These are phyloP conservation scores for Paecilomyces variotii DNA, from an alignment of 2,329 filamentous ascomycete genomes.

Conservation along the genomic window DNA sequence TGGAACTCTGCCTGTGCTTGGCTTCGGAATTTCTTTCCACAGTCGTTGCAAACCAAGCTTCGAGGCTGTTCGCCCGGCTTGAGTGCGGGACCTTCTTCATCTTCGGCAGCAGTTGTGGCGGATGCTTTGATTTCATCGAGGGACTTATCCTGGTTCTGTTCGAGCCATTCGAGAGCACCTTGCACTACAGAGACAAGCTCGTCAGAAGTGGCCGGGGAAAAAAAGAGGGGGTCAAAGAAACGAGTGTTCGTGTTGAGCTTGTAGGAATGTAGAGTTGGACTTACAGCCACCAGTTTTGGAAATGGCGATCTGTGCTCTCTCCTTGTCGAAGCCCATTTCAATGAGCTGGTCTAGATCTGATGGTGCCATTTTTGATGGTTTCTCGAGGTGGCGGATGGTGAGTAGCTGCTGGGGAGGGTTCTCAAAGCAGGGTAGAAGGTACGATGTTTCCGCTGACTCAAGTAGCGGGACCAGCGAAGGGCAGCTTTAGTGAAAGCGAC, in stretches of 20 bases:
- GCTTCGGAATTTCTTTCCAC: conserved; percentile 81
- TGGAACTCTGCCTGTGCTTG: conserved; percentile 81
- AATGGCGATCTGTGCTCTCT: conserved; percentile 73
- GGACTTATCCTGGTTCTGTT: conserved; percentile 80
- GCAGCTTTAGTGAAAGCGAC: background rate
- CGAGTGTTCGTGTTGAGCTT: background rate
- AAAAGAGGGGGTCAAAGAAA: conserved; percentile 1
- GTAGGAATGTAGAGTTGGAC: conserved; percentile 22
- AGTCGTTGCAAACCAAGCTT: conserved; percentile 90
- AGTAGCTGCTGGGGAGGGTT: background rate
- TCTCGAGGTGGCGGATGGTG: background rate
- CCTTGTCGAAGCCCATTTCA: conserved; percentile 72
- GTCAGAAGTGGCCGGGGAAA: conserved; percentile 6
- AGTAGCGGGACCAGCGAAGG: background rate
- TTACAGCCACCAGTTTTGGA: conserved; percentile 73
- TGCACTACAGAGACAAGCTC: conserved; percentile 52
- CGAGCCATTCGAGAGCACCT: conserved; percentile 88
- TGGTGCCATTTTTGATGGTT: conserved; percentile 23
- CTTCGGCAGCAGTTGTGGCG: conserved; percentile 45
- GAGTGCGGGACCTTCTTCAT: conserved; percentile 56
- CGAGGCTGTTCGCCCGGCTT: conserved; percentile 63
- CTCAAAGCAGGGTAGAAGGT: conserved; percentile 1
- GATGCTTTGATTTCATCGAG: conserved; percentile 67
- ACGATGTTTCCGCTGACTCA: background rate
- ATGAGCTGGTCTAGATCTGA: conserved; percentile 54